These are phyloP conservation scores for Colletotrichum destructivum DNA, from an alignment of 2,329 filamentous ascomycete species.

Conservation along the genomic window DNA sequence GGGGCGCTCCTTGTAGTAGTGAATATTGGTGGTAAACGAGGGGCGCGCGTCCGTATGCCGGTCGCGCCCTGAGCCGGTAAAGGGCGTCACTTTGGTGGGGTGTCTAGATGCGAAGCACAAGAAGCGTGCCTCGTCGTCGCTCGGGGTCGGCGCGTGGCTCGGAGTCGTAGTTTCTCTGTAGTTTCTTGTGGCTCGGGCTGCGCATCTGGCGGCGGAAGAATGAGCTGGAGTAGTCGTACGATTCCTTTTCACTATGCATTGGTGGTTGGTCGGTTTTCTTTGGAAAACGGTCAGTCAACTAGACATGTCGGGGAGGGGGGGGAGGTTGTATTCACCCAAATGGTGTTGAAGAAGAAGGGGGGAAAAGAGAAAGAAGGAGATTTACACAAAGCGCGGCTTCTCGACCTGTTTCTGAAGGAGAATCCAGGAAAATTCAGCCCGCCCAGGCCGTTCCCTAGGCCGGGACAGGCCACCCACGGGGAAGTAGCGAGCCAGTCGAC, in stretches of 20 bases:
- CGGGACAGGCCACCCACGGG: slow-evolving; percentile 35
- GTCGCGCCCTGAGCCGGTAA: slow-evolving; percentile 35
- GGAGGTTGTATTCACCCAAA: slow-evolving; percentile 44
- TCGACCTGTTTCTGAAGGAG: slow-evolving; percentile 7
- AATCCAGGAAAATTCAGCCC: slow-evolving; percentile 42
- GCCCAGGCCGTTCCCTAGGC: slow-evolving; percentile 34
- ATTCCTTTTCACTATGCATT: slow-evolving; percentile 71
- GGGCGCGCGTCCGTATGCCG: slow-evolving; percentile 39
- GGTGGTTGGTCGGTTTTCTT: slow-evolving; percentile 49
- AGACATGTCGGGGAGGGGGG: slow-evolving; percentile 20
- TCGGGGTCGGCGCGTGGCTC: slow-evolving; percentile 71
- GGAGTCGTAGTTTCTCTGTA: slow-evolving; percentile 64
- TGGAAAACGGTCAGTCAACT: slow-evolving; percentile 25
- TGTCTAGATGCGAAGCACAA: slow-evolving; percentile 40
- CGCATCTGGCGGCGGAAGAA: slow-evolving; percentile 73
- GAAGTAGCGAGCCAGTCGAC: slow-evolving; percentile 13
- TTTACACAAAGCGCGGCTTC: slow-evolving; percentile 28
- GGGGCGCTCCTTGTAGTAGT: slow-evolving; percentile 39
- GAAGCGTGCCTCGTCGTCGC: slow-evolving; percentile 69
- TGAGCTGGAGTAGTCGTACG: slow-evolving; percentile 59
- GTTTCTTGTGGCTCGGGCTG: slow-evolving; percentile 64
- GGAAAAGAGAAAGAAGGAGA: slow-evolving; percentile 36
- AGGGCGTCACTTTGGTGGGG: slow-evolving; percentile 34
- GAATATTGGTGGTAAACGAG: slow-evolving; percentile 50
- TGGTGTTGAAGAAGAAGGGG: slow-evolving; percentile 44